These are phyloP conservation scores for Aspergillus ibericus DNA, from an alignment of 2,329 filamentous ascomycete species.

Conservation along the genomic window DNA sequence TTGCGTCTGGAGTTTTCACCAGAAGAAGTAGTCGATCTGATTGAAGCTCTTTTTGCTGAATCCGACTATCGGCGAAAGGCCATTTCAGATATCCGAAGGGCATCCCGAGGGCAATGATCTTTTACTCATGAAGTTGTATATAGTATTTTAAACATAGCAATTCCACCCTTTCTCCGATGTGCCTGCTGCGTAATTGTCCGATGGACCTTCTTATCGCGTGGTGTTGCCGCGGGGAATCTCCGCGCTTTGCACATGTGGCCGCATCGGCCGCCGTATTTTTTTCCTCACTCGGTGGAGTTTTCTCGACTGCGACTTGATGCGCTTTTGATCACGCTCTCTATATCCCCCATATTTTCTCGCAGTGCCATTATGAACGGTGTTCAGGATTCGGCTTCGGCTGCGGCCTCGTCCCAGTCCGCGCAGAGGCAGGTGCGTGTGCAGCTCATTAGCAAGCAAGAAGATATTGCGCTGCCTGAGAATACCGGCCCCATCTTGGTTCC, in stretches of 20 bases:
- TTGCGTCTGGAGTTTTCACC: conserved; percentile 61
- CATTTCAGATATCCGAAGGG: conserved; percentile 56
- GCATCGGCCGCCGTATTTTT: conserved; percentile 44
- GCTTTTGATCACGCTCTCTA: conserved; percentile 1
- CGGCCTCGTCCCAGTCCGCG: conserved; percentile 24
- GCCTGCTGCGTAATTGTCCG: neutral
- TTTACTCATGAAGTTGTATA: conserved; percentile 1
- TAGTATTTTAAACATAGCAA: neutral
- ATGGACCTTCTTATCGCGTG: neutral
- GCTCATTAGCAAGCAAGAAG: conserved; percentile 53
- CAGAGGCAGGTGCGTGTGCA: conserved; percentile 56
- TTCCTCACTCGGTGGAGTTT: conserved; percentile 30
- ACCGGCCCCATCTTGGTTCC: conserved; percentile 59
- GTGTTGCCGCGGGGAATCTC: conserved; percentile 26
- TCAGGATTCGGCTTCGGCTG: conserved; percentile 19
- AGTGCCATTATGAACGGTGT: conserved; percentile 28
- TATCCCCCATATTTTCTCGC: conserved; percentile 1
- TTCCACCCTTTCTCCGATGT: neutral
- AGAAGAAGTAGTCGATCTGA: conserved; percentile 63
- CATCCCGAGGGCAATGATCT: conserved; percentile 21
- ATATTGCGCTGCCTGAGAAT: conserved; percentile 55
- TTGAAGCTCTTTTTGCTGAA: conserved; percentile 65
- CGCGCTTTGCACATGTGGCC: conserved; percentile 42
- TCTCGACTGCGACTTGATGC: conserved; percentile 15
- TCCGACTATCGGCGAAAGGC: conserved; percentile 59